These are phyloP conservation scores for Citrus inodora DNA, from an alignment of 345 rosid species.

Conservation along the genomic window DNA sequence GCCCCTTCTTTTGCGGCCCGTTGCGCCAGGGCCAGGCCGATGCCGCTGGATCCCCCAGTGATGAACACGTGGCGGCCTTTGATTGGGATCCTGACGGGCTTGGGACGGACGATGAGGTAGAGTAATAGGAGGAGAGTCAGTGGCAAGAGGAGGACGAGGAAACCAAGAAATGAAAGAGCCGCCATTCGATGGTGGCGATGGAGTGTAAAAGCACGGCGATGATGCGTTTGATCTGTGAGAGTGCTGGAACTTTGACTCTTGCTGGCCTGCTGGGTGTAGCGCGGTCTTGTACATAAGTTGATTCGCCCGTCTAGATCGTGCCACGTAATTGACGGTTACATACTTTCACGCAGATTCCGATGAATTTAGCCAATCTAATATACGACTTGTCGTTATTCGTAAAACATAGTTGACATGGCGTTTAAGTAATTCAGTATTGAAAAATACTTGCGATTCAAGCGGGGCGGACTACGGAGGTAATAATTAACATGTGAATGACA, in stretches of 20 bases:
- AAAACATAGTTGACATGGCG: background rate
- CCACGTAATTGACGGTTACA: background rate
- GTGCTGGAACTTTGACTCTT: background rate
- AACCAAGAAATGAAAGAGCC: slow-evolving; percentile 24
- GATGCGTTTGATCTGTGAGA: background rate
- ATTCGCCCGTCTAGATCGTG: background rate
- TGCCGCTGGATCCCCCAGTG: slow-evolving; percentile 93
- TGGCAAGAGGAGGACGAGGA: slow-evolving; percentile 38
- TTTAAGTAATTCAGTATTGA: background rate
- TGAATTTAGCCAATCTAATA: background rate
- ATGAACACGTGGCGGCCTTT: slow-evolving; percentile 77
- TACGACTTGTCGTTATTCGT: background rate
- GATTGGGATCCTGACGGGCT: slow-evolving; percentile 55
- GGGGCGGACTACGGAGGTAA: no score
- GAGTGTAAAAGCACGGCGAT: background rate
- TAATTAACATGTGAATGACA: no score
- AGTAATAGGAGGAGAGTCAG: slow-evolving; percentile 41
- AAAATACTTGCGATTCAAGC: background rate
- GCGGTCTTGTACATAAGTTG: background rate
- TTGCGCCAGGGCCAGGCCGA: slow-evolving; percentile 78
- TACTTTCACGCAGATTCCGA: background rate
- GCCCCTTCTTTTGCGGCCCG: slow-evolving; percentile 69
- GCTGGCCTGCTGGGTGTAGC: background rate
- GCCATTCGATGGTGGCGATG: background rate
- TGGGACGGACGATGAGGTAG: slow-evolving; percentile 50